phyloP scores from a whole-genome alignment of 805 yeast species.

The Wickerhamiella allomyrinae region DNA sequence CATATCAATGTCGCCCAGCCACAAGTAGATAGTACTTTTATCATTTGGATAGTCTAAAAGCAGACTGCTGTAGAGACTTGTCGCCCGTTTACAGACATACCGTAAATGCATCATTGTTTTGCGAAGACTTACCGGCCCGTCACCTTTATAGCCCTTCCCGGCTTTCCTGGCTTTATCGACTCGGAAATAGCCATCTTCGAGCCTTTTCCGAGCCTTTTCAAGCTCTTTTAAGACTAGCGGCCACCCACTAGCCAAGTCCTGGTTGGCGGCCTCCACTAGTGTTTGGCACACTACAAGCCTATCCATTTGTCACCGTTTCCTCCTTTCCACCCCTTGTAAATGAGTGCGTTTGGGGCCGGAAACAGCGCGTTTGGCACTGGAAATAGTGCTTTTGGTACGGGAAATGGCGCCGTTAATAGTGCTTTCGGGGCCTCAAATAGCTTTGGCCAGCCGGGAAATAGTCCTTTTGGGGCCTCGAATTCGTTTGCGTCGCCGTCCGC shows the following conservation, averaged over 20 bases:
- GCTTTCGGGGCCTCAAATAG: conserved; percentile 9
- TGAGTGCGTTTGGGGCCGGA: conserved; percentile 14
- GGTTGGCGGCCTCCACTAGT: neutral
- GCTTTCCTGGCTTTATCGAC: neutral
- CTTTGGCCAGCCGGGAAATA: conserved; percentile 11
- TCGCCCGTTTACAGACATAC: neutral
- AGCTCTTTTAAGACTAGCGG: neutral
- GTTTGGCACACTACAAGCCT: neutral
- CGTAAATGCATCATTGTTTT: neutral
- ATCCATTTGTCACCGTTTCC: neutral
- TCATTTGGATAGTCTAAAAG: neutral
- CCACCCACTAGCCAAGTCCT: neutral
- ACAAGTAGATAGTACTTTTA: neutral
- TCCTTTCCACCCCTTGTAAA: too few relatives aligned
- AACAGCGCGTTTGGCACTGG: conserved; percentile 16
- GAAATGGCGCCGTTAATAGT: conserved; percentile 10
- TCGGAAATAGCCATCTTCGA: neutral
- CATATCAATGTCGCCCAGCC: neutral
- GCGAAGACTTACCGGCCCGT: neutral
- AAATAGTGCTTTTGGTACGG: conserved; percentile 20
- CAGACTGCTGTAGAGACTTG: neutral
- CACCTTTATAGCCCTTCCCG: neutral
- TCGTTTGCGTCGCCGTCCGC: neutral
- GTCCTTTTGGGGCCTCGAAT: neutral
- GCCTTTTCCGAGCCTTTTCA: neutral